phyloP scores from a whole-genome alignment of 202 grass and related monocot species.

The Dendrocalamus latiflorus region DNA sequence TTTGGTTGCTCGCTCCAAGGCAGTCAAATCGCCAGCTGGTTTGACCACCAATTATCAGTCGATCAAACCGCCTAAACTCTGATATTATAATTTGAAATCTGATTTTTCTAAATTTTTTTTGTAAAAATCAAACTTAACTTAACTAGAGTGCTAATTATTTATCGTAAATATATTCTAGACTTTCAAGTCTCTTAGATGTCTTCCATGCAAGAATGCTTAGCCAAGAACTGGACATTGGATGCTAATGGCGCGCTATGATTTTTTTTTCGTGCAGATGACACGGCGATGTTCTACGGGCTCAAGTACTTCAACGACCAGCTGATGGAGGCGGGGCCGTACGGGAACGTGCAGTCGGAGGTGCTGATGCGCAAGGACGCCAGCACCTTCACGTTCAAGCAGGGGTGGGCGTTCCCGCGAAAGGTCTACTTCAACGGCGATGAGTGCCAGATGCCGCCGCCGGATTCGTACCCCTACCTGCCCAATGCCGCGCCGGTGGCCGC shows the following conservation, averaged over 20 bases:
- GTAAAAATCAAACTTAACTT: too few relatives aligned
- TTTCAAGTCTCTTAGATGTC: too few relatives aligned
- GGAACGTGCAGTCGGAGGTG: conserved; percentile 91
- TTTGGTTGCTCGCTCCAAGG: too few relatives aligned
- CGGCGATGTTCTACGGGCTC: conserved; percentile 88
- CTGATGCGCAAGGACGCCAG: conserved; percentile 68
- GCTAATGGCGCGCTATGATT: not conserved
- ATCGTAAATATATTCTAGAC: too few relatives aligned
- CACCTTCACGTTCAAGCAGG: conserved; percentile 87
- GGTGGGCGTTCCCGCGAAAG: conserved; percentile 92
- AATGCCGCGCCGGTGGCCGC: conserved; percentile 40
- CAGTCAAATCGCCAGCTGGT: too few relatives aligned
- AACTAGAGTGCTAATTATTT: too few relatives aligned
- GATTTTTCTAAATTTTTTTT: too few relatives aligned
- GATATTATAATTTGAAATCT: too few relatives aligned
- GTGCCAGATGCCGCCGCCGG: conserved; percentile 69
- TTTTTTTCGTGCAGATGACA: conserved; percentile 56
- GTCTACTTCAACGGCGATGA: conserved; percentile 98
- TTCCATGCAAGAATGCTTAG: not conserved
- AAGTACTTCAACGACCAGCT: conserved; percentile 93
- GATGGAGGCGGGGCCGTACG: conserved; percentile 81
- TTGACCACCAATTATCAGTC: too few relatives aligned
- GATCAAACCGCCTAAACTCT: too few relatives aligned
- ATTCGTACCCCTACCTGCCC: conserved; percentile 70
- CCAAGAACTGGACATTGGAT: not conserved